Evolutionary conservation across 176 grass and related monocot species (phyloP).

Genomic region (Triticum timopheevii): DNA sequence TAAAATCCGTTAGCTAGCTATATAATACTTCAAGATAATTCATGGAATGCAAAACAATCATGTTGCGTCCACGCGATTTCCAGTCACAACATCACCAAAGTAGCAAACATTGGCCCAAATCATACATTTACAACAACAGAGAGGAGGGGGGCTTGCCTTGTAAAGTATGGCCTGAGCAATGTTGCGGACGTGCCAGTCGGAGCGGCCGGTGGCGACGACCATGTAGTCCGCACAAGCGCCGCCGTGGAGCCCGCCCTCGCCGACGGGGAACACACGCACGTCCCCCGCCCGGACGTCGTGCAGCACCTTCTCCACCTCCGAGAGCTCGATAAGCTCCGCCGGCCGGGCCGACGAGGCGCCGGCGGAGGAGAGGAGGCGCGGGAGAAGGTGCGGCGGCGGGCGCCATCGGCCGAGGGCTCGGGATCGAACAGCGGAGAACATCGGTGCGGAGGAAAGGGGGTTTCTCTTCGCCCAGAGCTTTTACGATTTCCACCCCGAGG

Average conservation of each 20-base stretch:
- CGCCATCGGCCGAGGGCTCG: slow-evolving; percentile 20
- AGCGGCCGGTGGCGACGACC: slow-evolving; percentile 83
- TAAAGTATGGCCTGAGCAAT: slow-evolving; percentile 96
- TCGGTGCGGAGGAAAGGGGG: slow-evolving; percentile 17
- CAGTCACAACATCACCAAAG: neutral
- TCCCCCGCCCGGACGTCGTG: slow-evolving; percentile 75
- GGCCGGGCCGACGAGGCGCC: neutral
- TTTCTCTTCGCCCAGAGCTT: neutral
- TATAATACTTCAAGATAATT: neutral
- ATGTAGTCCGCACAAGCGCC: slow-evolving; percentile 82
- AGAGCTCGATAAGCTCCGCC: slow-evolving; percentile 48
- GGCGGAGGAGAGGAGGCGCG: slow-evolving; percentile 12
- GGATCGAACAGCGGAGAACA: slow-evolving; percentile 53
- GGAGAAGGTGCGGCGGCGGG: neutral
- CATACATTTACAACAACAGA: neutral
- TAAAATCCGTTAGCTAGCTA: neutral
- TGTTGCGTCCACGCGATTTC: neutral
- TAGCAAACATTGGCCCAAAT: neutral
- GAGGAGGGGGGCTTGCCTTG: slow-evolving; percentile 45
- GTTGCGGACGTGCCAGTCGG: slow-evolving; percentile 93
- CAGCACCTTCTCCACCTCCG: slow-evolving; percentile 92
- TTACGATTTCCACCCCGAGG: neutral
- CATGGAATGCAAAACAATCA: neutral
- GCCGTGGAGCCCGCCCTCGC: slow-evolving; percentile 50
- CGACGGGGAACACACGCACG: slow-evolving; percentile 85